phyloP scores from a whole-genome alignment of 2,329 filamentous ascomycete genomes.

The Camillea tinctor region DNA sequence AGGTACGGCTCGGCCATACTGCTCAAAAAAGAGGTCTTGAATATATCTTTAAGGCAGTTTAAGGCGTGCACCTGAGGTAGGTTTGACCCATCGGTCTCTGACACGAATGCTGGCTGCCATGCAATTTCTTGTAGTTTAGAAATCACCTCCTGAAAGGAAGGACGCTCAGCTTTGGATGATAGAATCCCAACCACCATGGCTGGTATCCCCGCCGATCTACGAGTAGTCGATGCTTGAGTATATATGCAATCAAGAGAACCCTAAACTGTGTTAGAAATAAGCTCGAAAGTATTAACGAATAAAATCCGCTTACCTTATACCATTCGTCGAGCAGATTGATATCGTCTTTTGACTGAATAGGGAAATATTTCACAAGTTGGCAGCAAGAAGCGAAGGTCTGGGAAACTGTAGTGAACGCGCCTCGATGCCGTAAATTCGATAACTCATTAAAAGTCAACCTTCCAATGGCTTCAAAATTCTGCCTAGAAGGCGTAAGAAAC shows the following conservation, averaged over 20 bases:
- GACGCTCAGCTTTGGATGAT: constrained; percentile 57
- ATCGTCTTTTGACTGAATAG: constrained; percentile 27
- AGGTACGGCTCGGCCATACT: constrained; percentile 72
- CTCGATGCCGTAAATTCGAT: constrained; percentile 79
- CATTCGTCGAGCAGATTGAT: constrained; percentile 60
- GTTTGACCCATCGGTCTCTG: constrained; percentile 61
- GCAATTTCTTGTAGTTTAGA: constrained; percentile 60
- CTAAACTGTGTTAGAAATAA: constrained; percentile 36
- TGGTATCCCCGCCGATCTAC: constrained; percentile 88
- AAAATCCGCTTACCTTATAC: constrained; percentile 59
- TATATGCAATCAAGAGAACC: constrained; percentile 69
- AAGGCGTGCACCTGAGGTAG: constrained; percentile 91
- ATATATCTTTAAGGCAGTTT: constrained; percentile 90
- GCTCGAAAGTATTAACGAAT: background rate
- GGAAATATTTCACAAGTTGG: constrained; percentile 54
- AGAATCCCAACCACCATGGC: constrained; percentile 82
- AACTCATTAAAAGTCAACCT: constrained; percentile 79
- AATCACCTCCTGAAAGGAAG: constrained; percentile 66
- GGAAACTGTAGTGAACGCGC: constrained; percentile 90
- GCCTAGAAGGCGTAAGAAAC: constrained; percentile 46
- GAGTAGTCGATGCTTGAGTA: constrained; percentile 76
- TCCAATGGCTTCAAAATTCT: constrained; percentile 66
- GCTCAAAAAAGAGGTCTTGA: constrained; percentile 76
- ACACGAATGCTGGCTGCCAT: constrained; percentile 48
- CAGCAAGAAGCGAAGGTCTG: constrained; percentile 85